phyloP scores from a whole-genome alignment of 345 rosid species.

The Lumnitzera littorea region DNA sequence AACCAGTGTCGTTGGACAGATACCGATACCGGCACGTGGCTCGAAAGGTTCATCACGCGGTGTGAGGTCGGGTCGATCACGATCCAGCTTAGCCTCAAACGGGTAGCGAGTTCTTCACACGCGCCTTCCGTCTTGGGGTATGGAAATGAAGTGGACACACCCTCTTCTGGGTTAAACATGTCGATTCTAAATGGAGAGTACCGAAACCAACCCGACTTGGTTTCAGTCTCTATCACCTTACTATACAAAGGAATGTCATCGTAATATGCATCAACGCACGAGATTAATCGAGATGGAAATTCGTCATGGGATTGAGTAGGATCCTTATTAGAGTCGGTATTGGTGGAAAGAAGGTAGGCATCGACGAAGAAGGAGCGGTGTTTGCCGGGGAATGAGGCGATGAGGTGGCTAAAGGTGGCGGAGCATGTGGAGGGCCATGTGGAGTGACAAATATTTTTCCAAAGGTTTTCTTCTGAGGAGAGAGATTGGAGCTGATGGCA shows the following conservation, averaged over 20 bases:
- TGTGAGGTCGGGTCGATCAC: constrained; percentile 43
- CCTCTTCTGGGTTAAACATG: constrained; percentile 54
- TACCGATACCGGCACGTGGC: constrained; percentile 56
- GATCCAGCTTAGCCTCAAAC: constrained; percentile 66
- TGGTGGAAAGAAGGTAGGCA: constrained; percentile 27
- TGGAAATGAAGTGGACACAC: constrained; percentile 37
- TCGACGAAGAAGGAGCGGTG: constrained; percentile 69
- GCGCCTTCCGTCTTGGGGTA: constrained; percentile 30
- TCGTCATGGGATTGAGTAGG: background rate
- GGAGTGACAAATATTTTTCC: constrained; percentile 46
- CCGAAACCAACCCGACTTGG: constrained; percentile 51
- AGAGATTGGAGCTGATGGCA: constrained; percentile 43
- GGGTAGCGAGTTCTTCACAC: constrained; percentile 26
- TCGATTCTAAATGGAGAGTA: constrained; percentile 73
- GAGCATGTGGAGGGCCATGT: constrained; percentile 65
- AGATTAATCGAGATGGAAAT: constrained; percentile 28
- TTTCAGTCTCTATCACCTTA: constrained; percentile 51
- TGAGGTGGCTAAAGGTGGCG: constrained; percentile 17
- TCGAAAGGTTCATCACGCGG: constrained; percentile 60
- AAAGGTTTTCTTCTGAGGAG: constrained; percentile 34
- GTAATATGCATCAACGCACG: constrained; percentile 63
- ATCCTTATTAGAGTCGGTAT: background rate
- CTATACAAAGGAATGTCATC: constrained; percentile 32
- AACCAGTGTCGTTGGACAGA: constrained; percentile 63
- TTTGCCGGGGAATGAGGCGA: constrained; percentile 33